Evolutionary conservation across 371 early-diverging fungal genomes (phyloP), one percentile per base, ranked within the genome.

Genomic region (Rhizomucor pusillus): DNA sequence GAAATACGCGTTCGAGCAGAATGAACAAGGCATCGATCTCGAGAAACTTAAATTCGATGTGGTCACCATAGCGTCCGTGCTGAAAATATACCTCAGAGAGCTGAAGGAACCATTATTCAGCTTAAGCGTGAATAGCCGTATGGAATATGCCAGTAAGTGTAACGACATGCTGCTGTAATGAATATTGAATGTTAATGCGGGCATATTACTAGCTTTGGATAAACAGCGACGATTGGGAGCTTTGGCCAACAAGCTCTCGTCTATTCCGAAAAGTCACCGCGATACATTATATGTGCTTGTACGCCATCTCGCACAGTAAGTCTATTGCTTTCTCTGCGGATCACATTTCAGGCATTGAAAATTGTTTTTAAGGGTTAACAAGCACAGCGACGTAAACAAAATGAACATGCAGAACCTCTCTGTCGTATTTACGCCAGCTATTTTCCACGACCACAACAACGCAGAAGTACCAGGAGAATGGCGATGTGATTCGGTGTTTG

Each of bases 61-160:
- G 11, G 64, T 82, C 43, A 75, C 77, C 0, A 73, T 89, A 40
- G 85, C 86, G 0, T 71, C 77, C 0, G 75, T 87, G 3, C 65
- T 89, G 11, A 89, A 89, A 54, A 56, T 77, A 12, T 89, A 81
- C 57, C 60, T 89, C 5, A 71, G 89, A 3, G 81, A 85, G 56
- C 58, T 89, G 23, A 80, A 84, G 16, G 67, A 80, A 23, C 89
- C 89, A 5, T 48, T 88, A 24, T 78, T 88, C 56, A 65, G 73
- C 14, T 61, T 86, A 19, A 36, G 69, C 7, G 55, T 78, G 36
- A 71, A 73, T 16, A 83, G 77, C 2, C 69, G 86, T 3, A 67
- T 75, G 50, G 77, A 81, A 37, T 81, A 84, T 49, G 76, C 84
- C 11, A 71, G 84, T 84, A 79, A 62, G 66, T 6, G 14, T 22